Evolutionary conservation across 1,284 basidiomycete genomes (phyloP), one percentile per base, ranked within the genome.

Genomic region (Marasmius fiardii): DNA sequence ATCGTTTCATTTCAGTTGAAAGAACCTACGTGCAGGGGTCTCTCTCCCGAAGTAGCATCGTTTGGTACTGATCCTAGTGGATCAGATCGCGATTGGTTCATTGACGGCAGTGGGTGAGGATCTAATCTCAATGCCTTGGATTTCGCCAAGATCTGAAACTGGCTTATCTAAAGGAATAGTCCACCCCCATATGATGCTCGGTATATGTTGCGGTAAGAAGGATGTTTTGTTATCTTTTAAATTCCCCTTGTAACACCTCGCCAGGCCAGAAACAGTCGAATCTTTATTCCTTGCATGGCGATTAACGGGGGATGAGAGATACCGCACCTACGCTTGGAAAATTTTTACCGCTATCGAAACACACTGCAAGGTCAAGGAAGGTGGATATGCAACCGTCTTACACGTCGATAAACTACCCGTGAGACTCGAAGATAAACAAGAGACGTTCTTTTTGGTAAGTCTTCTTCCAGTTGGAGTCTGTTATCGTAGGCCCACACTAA

Each of bases 331-430:
- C 70, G 89, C 88, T 16, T 92, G 89, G 89, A 60, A 74, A 51
- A 89, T 92, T 64, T 92, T 92, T 72, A 67, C 85, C 65, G 82
- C 89, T 0, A 92, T 93, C 64, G 78, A 88, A 62, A 78, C 78
- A 65, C 78, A 89, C 67, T 88, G 86, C 68, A 73, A 72, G 56
- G 71, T 91, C 11, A 68, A 74, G 33, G 71, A 66, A 1, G 90
- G 88, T 14, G 90, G 87, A 3, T 92, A 87, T 64, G 85, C 86
- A 26, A 80, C 81, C 51, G 80, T 93, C 43, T 69, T 82, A 53
- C 86, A 91, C 68, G 89, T 93, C 4, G 81, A 86, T 64, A 68
- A 71, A 51, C 60, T 76, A 3, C 78, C 81, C 0, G 43, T 60
- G 34, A 68, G 69, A 58, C 71, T 77, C 57, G 78, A 85, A 60